A percentile compares a stretch with the other conserved stretches of the same genome.
Evolutionary conservation across 345 rosid genomes (phyloP).

Genomic region (Syzygium aromaticum): DNA sequence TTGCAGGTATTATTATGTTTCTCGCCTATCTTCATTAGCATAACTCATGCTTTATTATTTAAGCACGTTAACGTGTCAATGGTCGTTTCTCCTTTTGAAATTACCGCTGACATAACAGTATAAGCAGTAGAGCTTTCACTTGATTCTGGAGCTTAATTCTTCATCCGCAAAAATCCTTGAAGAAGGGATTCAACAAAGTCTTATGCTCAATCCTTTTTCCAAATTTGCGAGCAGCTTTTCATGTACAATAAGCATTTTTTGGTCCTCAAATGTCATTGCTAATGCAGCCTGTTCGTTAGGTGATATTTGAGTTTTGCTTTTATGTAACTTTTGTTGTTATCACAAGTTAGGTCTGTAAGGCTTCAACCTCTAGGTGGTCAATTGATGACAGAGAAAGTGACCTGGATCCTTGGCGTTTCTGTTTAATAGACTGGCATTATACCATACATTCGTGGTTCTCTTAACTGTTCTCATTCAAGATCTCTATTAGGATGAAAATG

Average conservation of each 20-base stretch:
- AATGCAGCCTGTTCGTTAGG: background rate
- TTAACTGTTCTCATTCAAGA: background rate
- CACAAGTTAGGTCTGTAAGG: background rate
- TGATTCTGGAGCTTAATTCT: background rate
- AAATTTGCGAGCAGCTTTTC: background rate
- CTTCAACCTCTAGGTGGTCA: background rate
- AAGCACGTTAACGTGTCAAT: background rate
- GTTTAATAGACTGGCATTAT: background rate
- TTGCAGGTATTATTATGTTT: slow-evolving; percentile 57
- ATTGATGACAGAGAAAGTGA: background rate
- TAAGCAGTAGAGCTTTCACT: background rate
- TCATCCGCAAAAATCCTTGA: background rate
- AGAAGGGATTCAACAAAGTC: background rate
- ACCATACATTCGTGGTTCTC: background rate
- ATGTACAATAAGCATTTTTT: background rate
- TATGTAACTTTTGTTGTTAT: background rate
- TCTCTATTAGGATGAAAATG: background rate
- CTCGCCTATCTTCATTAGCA: background rate
- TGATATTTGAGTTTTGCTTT: background rate
- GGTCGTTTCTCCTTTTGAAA: background rate
- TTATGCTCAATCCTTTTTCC: background rate
- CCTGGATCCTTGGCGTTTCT: background rate
- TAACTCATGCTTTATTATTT: background rate
- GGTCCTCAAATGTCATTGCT: background rate
- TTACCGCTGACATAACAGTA: background rate